Percentiles rank a stretch among this genome's conserved stretches.
Evolutionary conservation across 1,284 basidiomycete genomes (phyloP).

Genomic region (Vanrija sp.): DNA sequence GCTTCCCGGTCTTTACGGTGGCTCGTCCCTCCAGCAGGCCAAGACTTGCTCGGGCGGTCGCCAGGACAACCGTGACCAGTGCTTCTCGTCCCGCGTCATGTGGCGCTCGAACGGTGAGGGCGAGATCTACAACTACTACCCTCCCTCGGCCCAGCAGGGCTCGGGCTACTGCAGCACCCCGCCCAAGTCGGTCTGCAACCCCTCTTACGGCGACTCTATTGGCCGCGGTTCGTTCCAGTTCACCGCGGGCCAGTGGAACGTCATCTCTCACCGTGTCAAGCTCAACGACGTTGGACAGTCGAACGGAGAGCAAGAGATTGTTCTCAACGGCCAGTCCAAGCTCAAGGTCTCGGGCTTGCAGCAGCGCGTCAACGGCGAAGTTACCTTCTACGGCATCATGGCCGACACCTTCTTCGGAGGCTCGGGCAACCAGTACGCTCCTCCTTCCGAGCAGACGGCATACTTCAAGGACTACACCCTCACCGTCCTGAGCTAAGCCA

Average conservation of each 20-base stretch:
- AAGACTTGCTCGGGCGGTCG: conserved; percentile 48
- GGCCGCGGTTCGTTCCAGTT: conserved; percentile 70
- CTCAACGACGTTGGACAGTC: conserved; percentile 57
- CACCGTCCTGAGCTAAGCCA: conserved; percentile 53
- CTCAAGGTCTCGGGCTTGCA: conserved; percentile 56
- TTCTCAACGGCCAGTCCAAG: conserved; percentile 58
- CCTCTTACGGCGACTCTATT: conserved; percentile 51
- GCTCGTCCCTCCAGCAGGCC: conserved; percentile 21
- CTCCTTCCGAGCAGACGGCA: conserved; percentile 57
- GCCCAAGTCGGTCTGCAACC: conserved; percentile 31
- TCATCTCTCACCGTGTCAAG: conserved; percentile 60
- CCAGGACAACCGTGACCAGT: conserved; percentile 37
- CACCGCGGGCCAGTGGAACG: conserved; percentile 60
- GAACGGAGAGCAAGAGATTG: conserved; percentile 55
- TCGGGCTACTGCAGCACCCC: conserved; percentile 28
- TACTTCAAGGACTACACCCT: conserved; percentile 65
- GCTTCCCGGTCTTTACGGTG: conserved; percentile 49
- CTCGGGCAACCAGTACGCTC: conserved; percentile 52
- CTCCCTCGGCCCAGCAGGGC: conserved; percentile 11
- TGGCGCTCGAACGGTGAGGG: conserved; percentile 43
- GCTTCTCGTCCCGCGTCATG: conserved; percentile 50
- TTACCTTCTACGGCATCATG: conserved; percentile 58
- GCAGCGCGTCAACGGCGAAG: conserved; percentile 50
- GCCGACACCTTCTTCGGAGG: conserved; percentile 65
- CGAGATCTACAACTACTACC: conserved; percentile 45